Base-by-base conservation (phyloP, 2,329 filamentous ascomycete genomes). In the Paradendryphiella salina region DNA sequence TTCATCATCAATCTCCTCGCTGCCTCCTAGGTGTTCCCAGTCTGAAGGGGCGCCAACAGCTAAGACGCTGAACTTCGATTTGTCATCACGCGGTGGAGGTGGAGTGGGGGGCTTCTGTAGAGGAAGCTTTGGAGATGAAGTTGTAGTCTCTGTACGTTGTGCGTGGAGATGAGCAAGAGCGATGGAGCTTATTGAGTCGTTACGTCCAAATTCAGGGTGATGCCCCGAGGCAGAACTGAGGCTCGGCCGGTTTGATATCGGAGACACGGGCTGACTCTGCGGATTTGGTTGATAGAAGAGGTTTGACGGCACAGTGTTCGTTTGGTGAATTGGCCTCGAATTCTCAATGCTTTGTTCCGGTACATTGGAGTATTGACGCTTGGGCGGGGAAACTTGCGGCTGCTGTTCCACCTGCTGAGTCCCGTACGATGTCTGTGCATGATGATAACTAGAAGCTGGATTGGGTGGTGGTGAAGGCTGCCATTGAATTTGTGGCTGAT, bases 11-110 rank as follows among this genome's bases (percentile, higher is more conserved):
- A 73, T 63, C 35, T 73, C 71, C 4, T 64, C 66, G 6, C 46
- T 60, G 5, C 40, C 55, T 9, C 70, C 70, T 54, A 73, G 66
- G 28, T 64, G 70, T 39, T 74, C 71, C 72, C 72, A 74, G 31
- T 73, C 72, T 8, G 69, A 72, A 3, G 72, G 72, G 2, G 66
- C 69, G 5, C 72, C 72, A 34, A 54, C 55, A 6, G 70, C 70
- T 3, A 73, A 47, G 10, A 65, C 70, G 36, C 67, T 71, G 34
- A 69, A 70, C 17, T 52, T 67, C 1, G 69, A 65, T 9, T 60
- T 58, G 34, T 64, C 58, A 36, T 65, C 66, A 37, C 60, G 63
- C 36, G 59, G 62, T 31, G 62, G 66, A 29, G 64, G 65, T 21
- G 64, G 61, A 14, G 59, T 59, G 2, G 66, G 60, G 15, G 53